Evolutionary conservation across 169 alveolate species (phyloP), one percentile per base, ranked within the genome.

Genomic region (Neospora caninum): DNA sequence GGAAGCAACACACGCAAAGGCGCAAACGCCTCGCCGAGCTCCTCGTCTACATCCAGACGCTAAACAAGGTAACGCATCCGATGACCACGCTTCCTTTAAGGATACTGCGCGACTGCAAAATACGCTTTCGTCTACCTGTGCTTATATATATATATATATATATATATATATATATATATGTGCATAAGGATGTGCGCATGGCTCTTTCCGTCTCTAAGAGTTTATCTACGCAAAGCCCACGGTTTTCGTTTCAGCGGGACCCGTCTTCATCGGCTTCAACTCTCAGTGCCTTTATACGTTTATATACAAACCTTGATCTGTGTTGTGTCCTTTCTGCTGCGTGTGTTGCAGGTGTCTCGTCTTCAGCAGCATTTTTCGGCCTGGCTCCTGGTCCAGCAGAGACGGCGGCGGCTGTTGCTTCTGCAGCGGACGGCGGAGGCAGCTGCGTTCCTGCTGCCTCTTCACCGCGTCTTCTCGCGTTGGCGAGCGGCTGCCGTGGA

Each of bases 381-480:
- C 41, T 82, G 89, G 89, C 38, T 41, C 41, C 25, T 10, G 36
- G 34, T 82, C 41, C 89, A 82, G 89, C 89, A 31, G 38, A 64
- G 89, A 22, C 89, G 67, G 38, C 69, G 67, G 41, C 89, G 89
- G 1, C 89, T 82, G 89, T 20, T 38, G 29, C 34, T 82, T 18
- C 67, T 82, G 2, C 89, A 82, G 69, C 64, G 41, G 25, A 82
- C 89, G 64, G 89, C 89, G 31, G 89, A 22, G 34, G 64, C 64
- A 0, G 89, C 89, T 20, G 27, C 89, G 38, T 22, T 82, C 0
- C 89, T 82, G 25, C 67, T 82, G 53, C 89, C 89, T 64, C 67
- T 82, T 38, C 89, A 82, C 38, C 89, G 89, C 69, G 6, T 22
- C 38, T 82, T 82, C 38, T 7, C 64, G 67, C 89, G 53, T 10